Evolutionary conservation across 1,284 basidiomycete species (phyloP), one percentile per base, ranked within the genome.

Genomic region (Ganoderma multipileum): DNA sequence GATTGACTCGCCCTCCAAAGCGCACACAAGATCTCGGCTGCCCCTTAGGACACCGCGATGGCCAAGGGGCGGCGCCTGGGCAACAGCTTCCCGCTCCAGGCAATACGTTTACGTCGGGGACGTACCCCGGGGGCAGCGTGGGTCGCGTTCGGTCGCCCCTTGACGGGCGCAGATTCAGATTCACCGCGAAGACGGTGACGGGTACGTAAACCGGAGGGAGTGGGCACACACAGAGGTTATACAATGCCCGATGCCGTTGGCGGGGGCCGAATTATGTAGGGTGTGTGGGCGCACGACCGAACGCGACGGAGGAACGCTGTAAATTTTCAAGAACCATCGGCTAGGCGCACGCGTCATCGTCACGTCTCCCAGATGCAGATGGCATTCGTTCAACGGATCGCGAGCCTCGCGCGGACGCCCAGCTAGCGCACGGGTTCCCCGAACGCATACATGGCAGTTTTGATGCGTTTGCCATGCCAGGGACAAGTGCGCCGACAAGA

Each of bases 1-100:
- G 55, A 58, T 58, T 58, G 55, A 58, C 55, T 58, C 33, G 30
- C 33, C 33, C 18, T 38, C 4, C 33, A 12, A 16, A 12, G 55
- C 55, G 33, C 33, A 36, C 55, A 58, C 55, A 58, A 58, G 55
- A 58, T 58, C 55, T 58, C 55, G 55, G 55, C 36, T 38, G 55
- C 36, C 55, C 33, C 6, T 2, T 23, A 38, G 55, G 20, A 58
- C 11, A n/a, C 55, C 55, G 33, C 55, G 54, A 33, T 55, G 54
- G 54, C 18, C 20, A 38, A 28, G 55, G 20, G 33, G 55, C 30
- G 30, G 52, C 28, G 52, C 28, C 23, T 55, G 52, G 52, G 52
- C 28, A 30, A 30, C 16, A 5, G 6, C 28, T 30, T 18, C 16
- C 52, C 28, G 18, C 28, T 55, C 30, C 28, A 55, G 30, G 30